phyloP scores from a whole-genome alignment of 441 rosid species.

The Jatropha podagrica region DNA sequence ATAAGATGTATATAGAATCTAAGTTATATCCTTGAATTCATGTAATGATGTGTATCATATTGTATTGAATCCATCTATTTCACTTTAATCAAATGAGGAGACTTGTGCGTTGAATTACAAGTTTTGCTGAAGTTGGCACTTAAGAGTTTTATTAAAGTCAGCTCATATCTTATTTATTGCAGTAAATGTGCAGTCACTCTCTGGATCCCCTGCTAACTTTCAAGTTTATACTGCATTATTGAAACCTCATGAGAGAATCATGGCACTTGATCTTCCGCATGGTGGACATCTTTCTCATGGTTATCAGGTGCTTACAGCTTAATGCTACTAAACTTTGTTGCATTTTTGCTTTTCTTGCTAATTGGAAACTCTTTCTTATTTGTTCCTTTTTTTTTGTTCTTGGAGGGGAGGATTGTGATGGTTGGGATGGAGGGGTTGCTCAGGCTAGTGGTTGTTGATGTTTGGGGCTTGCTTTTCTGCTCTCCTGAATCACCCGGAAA shows the following conservation, averaged over 20 bases:
- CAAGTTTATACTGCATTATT: conserved; percentile 90
- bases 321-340: conserved; percentile 9
- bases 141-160: conserved; percentile 15
- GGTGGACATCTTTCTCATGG: conserved; percentile 99
- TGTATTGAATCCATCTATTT: background rate
- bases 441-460: too few relatives aligned
- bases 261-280: conserved; percentile 99
- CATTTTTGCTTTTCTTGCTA: background rate
- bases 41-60: background rate
- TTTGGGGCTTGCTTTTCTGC: background rate
- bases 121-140: conserved; percentile 16
- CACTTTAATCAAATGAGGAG: background rate
- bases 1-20: background rate
- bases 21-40: background rate
- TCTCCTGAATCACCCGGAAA: background rate
- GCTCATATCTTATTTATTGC: conserved; percentile 37
- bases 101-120: background rate
- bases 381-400: too few relatives aligned
- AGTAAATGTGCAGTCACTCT: conserved; percentile 95
- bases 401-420: too few relatives aligned
- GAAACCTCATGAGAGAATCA: conserved; percentile 96
- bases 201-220: conserved; percentile 97
- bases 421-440: too few relatives aligned
- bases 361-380: background rate
- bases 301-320: conserved; percentile 67